Evolutionary conservation across 768 basidiomycete genomes (phyloP).

Genomic region (Vararia minispora): DNA sequence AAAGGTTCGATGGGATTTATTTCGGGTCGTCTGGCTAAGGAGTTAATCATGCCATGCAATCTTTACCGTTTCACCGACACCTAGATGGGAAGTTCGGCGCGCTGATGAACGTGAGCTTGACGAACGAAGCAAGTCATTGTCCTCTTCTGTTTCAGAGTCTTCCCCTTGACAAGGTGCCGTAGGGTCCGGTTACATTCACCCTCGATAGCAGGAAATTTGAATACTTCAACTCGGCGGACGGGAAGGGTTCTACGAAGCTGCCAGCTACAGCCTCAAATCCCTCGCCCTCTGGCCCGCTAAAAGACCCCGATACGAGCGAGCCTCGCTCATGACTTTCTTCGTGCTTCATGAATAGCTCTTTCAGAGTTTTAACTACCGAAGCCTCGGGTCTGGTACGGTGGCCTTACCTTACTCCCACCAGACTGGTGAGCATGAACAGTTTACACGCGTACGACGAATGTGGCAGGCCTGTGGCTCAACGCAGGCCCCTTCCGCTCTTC

Average conservation of each 20-base stretch:
- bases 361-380: too few relatives aligned
- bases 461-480: too few relatives aligned
- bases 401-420: too few relatives aligned
- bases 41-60: conserved; percentile 1
- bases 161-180: conserved; percentile 1
- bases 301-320: too few relatives aligned
- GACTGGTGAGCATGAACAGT: too few relatives aligned
- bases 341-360: too few relatives aligned
- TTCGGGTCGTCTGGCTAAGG: conserved; percentile 3
- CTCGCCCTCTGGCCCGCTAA: too few relatives aligned
- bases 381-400: too few relatives aligned
- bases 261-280: neutral
- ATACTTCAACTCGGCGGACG: conserved; percentile 30
- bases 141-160: conserved; percentile 6
- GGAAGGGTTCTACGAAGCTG: neutral
- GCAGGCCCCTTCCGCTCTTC: too few relatives aligned
- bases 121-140: conserved; percentile 60
- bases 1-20: too few relatives aligned
- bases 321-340: too few relatives aligned
- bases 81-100: conserved; percentile 90
- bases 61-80: conserved; percentile 8
- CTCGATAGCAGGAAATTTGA: conserved; percentile 75
- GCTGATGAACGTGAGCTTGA: conserved; percentile 87
- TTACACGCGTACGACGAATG: too few relatives aligned
- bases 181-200: conserved; percentile 83